phyloP scores from a whole-genome alignment of 2,329 filamentous ascomycete genomes.

The Penicillium sp. region DNA sequence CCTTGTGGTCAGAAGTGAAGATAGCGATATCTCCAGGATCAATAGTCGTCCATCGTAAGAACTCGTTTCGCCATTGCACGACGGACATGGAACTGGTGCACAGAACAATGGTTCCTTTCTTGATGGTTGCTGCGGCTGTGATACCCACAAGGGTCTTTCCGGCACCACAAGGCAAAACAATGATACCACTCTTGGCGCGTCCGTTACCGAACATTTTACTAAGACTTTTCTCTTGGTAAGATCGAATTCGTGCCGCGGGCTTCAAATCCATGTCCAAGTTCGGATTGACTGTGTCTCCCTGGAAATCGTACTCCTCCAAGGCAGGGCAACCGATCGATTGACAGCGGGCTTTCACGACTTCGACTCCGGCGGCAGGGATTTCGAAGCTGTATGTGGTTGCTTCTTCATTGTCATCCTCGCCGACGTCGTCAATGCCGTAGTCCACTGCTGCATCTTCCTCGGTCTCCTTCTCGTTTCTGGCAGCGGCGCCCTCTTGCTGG shows the following conservation, averaged over 20 bases:
- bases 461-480: slow-evolving; percentile 39
- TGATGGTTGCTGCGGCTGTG: slow-evolving; percentile 95
- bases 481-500: slow-evolving; percentile 38
- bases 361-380: slow-evolving; percentile 78
- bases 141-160: slow-evolving; percentile 98
- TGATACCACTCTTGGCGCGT: slow-evolving; percentile 94
- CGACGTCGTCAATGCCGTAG: slow-evolving; percentile 69
- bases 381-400: slow-evolving; percentile 93
- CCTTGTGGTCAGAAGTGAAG: slow-evolving; percentile 93
- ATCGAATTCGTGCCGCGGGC: slow-evolving; percentile 36
- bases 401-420: slow-evolving; percentile 73
- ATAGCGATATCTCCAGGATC: slow-evolving; percentile 89
- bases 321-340: slow-evolving; percentile 83
- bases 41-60: slow-evolving; percentile 99
- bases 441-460: slow-evolving; percentile 66
- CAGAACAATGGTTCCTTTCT: slow-evolving; percentile 92
- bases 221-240: slow-evolving; percentile 92
- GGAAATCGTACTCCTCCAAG: slow-evolving; percentile 95
- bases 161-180: slow-evolving; percentile 92
- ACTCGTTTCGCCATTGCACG: slow-evolving; percentile 94
- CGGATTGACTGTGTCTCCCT: slow-evolving; percentile 84
- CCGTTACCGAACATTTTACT: slow-evolving; percentile 99
- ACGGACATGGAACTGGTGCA: slow-evolving; percentile 98
- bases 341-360: slow-evolving; percentile 86
- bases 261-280: slow-evolving; percentile 94